Conservation (phyloP, 1,284 basidiomycete genomes). For the Trichosporon faecale region DNA sequence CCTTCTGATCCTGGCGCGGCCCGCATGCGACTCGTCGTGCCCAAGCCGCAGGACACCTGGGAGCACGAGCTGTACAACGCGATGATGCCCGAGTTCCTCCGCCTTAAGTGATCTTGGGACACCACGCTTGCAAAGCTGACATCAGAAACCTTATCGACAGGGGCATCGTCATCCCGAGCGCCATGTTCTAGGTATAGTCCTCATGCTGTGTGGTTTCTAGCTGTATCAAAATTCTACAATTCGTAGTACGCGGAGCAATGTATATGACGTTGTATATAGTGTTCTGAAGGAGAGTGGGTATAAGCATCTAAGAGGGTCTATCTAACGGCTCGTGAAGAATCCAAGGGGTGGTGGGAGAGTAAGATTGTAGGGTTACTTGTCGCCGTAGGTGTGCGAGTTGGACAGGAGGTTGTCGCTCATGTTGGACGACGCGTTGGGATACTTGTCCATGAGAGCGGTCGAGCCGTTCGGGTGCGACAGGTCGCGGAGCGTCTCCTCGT, state of each 20-base stretch:
- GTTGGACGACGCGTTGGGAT: not conserved
- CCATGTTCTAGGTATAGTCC: not conserved
- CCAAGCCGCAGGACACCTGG: slow-evolving; percentile 14
- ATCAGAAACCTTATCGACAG: not conserved
- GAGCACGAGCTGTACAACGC: slow-evolving; percentile 16
- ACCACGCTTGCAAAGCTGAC: not conserved
- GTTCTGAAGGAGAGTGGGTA: not conserved
- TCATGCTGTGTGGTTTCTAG: not conserved
- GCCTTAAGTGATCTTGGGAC: slow-evolving; percentile 5
- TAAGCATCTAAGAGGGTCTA: not conserved
- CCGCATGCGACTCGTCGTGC: not conserved
- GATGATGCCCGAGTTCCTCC: slow-evolving; percentile 16
- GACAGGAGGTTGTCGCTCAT: not conserved
- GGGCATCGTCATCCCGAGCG: not conserved
- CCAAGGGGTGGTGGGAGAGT: not conserved
- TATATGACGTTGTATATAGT: not conserved
- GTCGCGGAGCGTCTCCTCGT: not conserved
- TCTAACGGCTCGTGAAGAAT: not conserved
- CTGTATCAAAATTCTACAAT: not conserved
- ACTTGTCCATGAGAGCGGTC: not conserved
- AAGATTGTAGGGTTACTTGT: not conserved
- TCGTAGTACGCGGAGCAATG: not conserved
- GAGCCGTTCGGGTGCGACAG: not conserved
- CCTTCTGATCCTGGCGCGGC: not conserved
- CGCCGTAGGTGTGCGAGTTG: not conserved